Percentiles rank a stretch among this genome's conserved stretches.
Evolutionary conservation across 345 rosid species (phyloP).

Genomic region (Anastatica hierochuntica): DNA sequence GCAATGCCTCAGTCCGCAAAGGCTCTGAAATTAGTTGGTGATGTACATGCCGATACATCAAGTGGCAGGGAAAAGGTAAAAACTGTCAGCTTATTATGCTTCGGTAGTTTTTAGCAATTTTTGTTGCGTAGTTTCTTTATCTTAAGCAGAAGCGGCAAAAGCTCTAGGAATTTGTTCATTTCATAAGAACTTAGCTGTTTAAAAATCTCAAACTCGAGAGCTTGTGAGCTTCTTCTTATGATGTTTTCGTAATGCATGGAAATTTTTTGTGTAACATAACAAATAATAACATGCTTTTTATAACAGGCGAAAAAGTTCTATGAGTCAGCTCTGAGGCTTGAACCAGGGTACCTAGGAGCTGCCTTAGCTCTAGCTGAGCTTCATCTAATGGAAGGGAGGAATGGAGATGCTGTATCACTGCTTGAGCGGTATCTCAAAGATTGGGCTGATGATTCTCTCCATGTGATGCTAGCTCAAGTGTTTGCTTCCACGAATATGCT

Average conservation of each 20-base stretch:
- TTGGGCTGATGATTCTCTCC: constrained; percentile 98
- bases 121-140: neutral
- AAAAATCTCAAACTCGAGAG: neutral
- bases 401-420: constrained; percentile 82
- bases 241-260: neutral
- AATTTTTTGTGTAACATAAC: neutral
- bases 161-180: neutral
- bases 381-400: constrained; percentile 81
- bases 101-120: neutral
- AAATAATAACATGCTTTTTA: constrained; percentile 2
- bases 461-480: constrained; percentile 94
- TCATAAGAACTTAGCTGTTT: neutral
- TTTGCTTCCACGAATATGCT: constrained; percentile 80
- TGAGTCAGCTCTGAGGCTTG: constrained; percentile 88
- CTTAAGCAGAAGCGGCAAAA: neutral
- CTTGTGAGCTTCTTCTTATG: constrained; percentile 1
- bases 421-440: constrained; percentile 95
- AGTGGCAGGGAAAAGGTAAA: constrained; percentile 95
- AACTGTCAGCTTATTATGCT: neutral
- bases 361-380: constrained; percentile 95
- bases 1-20: constrained; percentile 99
- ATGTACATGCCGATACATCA: constrained; percentile 83
- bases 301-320: constrained; percentile 89
- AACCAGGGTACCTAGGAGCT: constrained; percentile 94
- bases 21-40: constrained; percentile 92